A percentile compares a stretch with the other conserved stretches of the same genome.
These are phyloP conservation scores for Debaryomyces maramus DNA, from an alignment of 805 yeast genomes.

Conservation along the genomic window DNA sequence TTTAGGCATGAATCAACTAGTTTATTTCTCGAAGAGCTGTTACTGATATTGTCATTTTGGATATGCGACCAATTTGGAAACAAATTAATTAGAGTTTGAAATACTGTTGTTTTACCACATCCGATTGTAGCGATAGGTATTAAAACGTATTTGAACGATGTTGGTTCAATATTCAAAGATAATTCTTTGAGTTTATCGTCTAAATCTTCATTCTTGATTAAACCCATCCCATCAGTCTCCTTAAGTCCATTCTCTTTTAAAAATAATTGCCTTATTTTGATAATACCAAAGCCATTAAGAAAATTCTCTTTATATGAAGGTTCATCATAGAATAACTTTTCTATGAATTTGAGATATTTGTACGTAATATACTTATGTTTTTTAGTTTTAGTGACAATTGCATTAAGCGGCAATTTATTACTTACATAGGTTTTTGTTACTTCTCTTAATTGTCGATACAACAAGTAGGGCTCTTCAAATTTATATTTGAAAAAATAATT, in stretches of 20 bases:
- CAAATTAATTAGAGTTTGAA: conserved; percentile 55
- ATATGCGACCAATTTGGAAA: conserved; percentile 67
- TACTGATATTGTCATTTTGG: conserved; percentile 75
- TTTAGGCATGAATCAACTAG: conserved; percentile 49
- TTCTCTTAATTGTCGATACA: conserved; percentile 90
- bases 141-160: conserved; percentile 55
- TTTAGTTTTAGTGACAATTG: conserved; percentile 37
- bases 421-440: conserved; percentile 63
- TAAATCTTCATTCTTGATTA: conserved; percentile 49
- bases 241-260: conserved; percentile 44
- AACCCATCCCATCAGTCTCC: conserved; percentile 55
- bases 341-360: conserved; percentile 68
- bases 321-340: conserved; percentile 51
- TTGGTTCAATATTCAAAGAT: conserved; percentile 27
- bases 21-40: conserved; percentile 48
- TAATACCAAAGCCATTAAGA: conserved; percentile 65
- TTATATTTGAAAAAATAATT: conserved; percentile 89
- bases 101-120: conserved; percentile 90
- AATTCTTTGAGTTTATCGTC: conserved; percentile 17
- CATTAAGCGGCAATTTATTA: conserved; percentile 25
- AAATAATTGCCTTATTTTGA: conserved; percentile 68
- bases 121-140: conserved; percentile 90
- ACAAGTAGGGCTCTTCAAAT: conserved; percentile 90
- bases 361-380: conserved; percentile 62
- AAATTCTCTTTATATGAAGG: conserved; percentile 48